Evolutionary conservation across 106 monocot species (phyloP).

Genomic region (Apostasia shenzhenica): DNA sequence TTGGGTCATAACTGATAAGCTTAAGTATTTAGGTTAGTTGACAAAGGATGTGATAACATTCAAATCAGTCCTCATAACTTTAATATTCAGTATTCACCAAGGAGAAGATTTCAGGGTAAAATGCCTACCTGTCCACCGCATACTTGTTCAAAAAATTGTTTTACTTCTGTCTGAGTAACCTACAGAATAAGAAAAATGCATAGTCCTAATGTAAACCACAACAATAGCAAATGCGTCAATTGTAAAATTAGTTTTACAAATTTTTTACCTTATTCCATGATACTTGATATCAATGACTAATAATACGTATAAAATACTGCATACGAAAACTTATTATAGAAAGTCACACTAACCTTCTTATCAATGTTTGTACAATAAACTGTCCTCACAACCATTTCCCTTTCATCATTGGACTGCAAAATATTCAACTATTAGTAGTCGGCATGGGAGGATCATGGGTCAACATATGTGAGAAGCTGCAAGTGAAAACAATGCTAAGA

Average conservation of each 20-base stretch:
- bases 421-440: constrained; percentile 1
- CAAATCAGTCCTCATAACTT: no score
- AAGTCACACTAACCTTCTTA: constrained; percentile 33
- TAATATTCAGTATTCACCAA: background rate
- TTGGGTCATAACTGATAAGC: no score
- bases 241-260: no score
- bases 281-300: no score
- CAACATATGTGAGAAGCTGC: background rate
- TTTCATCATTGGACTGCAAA: constrained; percentile 54
- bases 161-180: constrained; percentile 54
- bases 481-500: background rate
- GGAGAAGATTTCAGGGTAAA: background rate
- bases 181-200: constrained; percentile 4
- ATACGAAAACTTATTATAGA: background rate
- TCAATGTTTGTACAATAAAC: constrained; percentile 77
- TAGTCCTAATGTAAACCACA: background rate
- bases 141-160: constrained; percentile 38
- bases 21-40: no score
- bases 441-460: background rate
- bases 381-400: constrained; percentile 58
- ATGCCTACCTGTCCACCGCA: constrained; percentile 44
- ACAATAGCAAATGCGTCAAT: no score
- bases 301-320: no score
- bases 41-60: no score
- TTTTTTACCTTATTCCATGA: no score